A percentile compares a stretch with the other conserved stretches of the same genome.
Evolutionary conservation across 2,329 filamentous ascomycete species (phyloP).

Genomic region (Blumeria hordei): DNA sequence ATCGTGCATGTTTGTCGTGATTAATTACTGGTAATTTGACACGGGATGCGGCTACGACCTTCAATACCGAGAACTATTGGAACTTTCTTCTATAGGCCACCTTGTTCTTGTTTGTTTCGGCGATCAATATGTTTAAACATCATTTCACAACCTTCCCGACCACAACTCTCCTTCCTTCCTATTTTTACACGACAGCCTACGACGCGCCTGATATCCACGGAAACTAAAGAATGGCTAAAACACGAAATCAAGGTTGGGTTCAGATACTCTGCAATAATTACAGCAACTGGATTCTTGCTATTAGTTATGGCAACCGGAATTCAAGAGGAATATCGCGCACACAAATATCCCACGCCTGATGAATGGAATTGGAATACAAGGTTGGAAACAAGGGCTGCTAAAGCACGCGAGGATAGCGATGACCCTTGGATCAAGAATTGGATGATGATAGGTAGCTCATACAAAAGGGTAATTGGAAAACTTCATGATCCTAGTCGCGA

Average conservation of each 20-base stretch:
- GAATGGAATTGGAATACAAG: conserved; percentile 59
- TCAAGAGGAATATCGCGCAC: conserved; percentile 52
- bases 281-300: conserved; percentile 9
- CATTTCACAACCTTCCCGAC: conserved; percentile 25
- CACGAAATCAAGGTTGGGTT: conserved; percentile 45
- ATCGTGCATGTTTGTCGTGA: no score
- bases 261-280: conserved; percentile 38
- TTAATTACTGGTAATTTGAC: no score
- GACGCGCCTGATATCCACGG: conserved; percentile 56
- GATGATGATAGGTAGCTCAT: conserved; percentile 36
- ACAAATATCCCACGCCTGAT: conserved; percentile 52
- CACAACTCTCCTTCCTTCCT: conserved; percentile 40
- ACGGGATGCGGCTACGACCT: background rate
- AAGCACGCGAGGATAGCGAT: conserved; percentile 8
- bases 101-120: no score
- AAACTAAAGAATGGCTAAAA: conserved; percentile 44
- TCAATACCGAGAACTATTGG: background rate
- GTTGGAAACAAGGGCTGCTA: conserved; percentile 35
- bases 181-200: conserved; percentile 16
- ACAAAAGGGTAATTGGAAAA: conserved; percentile 33
- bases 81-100: no score
- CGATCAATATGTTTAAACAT: conserved; percentile 31
- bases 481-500: conserved; percentile 47
- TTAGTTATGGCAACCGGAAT: conserved; percentile 35
- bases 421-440: conserved; percentile 26